A percentile compares a stretch with the other conserved stretches of the same genome.
Evolutionary conservation across 768 basidiomycete genomes (phyloP).

Genomic region (Naganishia vaughanmartiniae): DNA sequence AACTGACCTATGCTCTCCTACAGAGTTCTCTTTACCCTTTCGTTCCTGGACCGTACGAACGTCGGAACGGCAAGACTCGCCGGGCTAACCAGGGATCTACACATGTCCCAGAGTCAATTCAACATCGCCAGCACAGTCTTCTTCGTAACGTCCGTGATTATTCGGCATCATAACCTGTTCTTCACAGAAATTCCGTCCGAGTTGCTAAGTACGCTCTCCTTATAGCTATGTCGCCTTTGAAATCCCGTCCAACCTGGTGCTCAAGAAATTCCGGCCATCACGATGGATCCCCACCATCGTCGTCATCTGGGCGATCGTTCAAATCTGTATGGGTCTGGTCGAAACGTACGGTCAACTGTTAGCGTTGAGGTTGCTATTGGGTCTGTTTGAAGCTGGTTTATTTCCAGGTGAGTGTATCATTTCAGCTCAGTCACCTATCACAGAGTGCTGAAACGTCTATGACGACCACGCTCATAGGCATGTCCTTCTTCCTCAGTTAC

Average conservation of each 20-base stretch:
- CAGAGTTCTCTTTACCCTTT: constrained; percentile 48
- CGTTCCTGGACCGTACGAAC: constrained; percentile 50
- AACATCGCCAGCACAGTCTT: constrained; percentile 48
- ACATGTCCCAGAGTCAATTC: constrained; percentile 43
- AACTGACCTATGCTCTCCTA: background rate
- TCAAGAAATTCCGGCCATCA: constrained; percentile 43
- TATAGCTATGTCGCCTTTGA: constrained; percentile 45
- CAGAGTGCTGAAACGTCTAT: background rate
- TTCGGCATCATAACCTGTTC: too few relatives aligned
- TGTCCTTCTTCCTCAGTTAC: constrained; percentile 47
- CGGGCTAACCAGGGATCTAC: constrained; percentile 42
- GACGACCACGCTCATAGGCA: constrained; percentile 24
- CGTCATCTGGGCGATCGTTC: constrained; percentile 47
- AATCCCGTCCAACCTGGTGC: constrained; percentile 46
- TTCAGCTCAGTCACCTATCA: too few relatives aligned
- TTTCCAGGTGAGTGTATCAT: constrained; percentile 18
- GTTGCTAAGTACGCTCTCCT: too few relatives aligned
- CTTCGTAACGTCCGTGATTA: constrained; percentile 37
- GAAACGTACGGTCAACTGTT: constrained; percentile 43
- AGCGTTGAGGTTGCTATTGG: constrained; percentile 47
- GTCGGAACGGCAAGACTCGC: constrained; percentile 47
- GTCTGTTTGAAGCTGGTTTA: constrained; percentile 43
- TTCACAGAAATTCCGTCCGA: too few relatives aligned
- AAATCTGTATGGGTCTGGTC: constrained; percentile 49
- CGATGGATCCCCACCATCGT: constrained; percentile 50